phyloP scores from a whole-genome alignment of 345 rosid genomes.

The Limnanthes douglasii region DNA sequence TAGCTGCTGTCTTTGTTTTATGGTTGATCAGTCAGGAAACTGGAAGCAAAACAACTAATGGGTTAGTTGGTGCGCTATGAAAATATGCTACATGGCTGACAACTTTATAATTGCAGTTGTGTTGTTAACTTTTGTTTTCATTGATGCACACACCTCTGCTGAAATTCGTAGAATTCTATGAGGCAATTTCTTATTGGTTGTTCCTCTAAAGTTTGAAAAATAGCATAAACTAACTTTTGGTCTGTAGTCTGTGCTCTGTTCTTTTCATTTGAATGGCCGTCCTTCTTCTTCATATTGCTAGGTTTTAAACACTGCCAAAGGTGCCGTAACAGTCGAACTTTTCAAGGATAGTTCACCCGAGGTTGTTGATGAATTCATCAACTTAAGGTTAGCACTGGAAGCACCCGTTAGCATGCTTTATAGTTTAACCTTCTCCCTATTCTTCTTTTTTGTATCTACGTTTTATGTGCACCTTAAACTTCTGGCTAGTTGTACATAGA shows the following conservation, averaged over 20 bases:
- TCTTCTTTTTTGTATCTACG: not conserved
- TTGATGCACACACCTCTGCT: no score
- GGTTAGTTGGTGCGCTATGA: no score
- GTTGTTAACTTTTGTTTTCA: no score
- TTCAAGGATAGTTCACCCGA: slow-evolving; percentile 47
- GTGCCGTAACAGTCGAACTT: slow-evolving; percentile 48
- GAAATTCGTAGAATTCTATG: no score
- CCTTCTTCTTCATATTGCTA: slow-evolving; percentile 11
- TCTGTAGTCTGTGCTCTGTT: not conserved
- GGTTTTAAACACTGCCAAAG: slow-evolving; percentile 55
- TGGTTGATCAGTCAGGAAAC: no score
- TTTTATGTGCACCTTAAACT: no score
- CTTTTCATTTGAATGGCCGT: no score
- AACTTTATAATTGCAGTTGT: no score
- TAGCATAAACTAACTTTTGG: not conserved
- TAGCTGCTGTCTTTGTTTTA: no score
- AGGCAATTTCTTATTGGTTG: not conserved
- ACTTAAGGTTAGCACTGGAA: slow-evolving; percentile 25
- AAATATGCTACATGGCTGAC: no score
- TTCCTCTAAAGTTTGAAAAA: not conserved
- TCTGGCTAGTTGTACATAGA: not conserved
- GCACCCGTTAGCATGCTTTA: not conserved
- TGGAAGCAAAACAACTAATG: no score
- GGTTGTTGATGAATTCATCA: slow-evolving; percentile 56
- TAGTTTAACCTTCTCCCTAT: no score